These are phyloP conservation scores for Glycyrrhiza uralensis DNA, from an alignment of 306 rosid species.

Conservation along the genomic window DNA sequence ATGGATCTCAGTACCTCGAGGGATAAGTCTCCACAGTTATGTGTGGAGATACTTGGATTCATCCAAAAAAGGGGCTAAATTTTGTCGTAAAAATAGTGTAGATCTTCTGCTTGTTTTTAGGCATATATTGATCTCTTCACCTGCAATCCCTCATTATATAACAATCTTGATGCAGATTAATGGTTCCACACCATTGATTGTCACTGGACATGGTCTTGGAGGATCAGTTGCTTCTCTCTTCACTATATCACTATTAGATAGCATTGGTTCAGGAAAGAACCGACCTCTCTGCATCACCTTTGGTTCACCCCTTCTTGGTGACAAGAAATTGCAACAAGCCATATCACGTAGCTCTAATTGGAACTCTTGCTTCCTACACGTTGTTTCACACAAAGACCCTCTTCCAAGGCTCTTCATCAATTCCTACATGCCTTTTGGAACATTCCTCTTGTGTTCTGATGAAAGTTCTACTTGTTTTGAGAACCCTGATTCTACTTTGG, in stretches of 20 bases:
- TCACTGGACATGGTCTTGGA: constrained; percentile 57
- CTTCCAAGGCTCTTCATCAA: constrained; percentile 28
- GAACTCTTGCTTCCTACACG: constrained; percentile 64
- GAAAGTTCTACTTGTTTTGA: constrained; percentile 44
- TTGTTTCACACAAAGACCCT: constrained; percentile 48
- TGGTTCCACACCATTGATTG: constrained; percentile 22
- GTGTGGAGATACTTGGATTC: too few species aligned
- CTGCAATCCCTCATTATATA: background rate
- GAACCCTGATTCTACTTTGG: constrained; percentile 30
- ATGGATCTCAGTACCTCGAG: too few species aligned
- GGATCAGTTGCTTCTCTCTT: constrained; percentile 73
- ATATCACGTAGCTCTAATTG: constrained; percentile 45
- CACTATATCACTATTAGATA: constrained; percentile 49
- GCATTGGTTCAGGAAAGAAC: constrained; percentile 28
- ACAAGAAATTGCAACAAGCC: constrained; percentile 29
- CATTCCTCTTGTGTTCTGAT: constrained; percentile 47
- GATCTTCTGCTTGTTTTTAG: background rate
- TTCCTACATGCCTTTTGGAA: constrained; percentile 56
- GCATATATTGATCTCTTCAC: background rate
- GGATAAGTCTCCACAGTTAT: too few species aligned
- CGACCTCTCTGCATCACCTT: constrained; percentile 70
- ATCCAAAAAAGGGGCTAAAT: background rate
- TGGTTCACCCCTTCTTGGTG: constrained; percentile 66
- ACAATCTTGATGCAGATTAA: constrained; percentile 22
- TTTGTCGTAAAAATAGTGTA: too few species aligned